Conservation (phyloP, 192 early-diverging fungal species). For the Coemansia javaensis region DNA sequence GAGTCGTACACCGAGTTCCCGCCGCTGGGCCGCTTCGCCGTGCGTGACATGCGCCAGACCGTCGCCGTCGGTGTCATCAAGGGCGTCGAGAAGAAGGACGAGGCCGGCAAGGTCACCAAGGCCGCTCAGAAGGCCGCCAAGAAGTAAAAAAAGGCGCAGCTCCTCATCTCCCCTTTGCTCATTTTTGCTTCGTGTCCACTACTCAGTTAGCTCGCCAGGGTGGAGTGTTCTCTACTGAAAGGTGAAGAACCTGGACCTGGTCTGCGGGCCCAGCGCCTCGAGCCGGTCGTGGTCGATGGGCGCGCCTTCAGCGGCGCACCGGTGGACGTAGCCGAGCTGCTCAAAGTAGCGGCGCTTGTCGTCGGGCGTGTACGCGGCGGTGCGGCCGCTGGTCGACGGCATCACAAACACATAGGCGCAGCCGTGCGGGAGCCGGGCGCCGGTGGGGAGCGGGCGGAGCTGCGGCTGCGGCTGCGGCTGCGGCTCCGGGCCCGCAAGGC, state of each 20-base stretch:
- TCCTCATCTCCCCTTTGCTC: conserved; percentile 1
- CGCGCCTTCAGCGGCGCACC: conserved; percentile 10
- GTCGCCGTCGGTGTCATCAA: conserved; percentile 98
- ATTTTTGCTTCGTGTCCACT: conserved; percentile 1
- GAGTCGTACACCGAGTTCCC: conserved; percentile 91
- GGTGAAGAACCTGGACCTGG: conserved; percentile 27
- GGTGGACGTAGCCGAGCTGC: conserved; percentile 45
- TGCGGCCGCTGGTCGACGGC: conserved; percentile 69
- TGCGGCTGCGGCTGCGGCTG: conserved; percentile 2
- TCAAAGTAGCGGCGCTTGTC: conserved; percentile 58
- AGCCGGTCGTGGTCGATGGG: conserved; percentile 9
- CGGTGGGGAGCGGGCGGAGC: not conserved
- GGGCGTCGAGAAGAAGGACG: conserved; percentile 79
- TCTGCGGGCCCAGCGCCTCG: conserved; percentile 9
- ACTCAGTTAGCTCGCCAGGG: no score
- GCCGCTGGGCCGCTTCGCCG: conserved; percentile 93
- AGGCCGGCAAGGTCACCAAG: conserved; percentile 70
- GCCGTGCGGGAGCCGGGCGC: not conserved
- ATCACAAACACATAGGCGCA: conserved; percentile 55
- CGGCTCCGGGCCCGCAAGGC: conserved; percentile 2
- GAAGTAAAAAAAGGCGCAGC: conserved; percentile 71
- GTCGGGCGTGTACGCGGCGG: conserved; percentile 56
- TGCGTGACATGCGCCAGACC: conserved; percentile 97
- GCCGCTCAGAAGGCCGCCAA: conserved; percentile 70
- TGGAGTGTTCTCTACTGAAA: no score